Conservation (phyloP, 75 land plant species). For the Picea glauca region DNA sequence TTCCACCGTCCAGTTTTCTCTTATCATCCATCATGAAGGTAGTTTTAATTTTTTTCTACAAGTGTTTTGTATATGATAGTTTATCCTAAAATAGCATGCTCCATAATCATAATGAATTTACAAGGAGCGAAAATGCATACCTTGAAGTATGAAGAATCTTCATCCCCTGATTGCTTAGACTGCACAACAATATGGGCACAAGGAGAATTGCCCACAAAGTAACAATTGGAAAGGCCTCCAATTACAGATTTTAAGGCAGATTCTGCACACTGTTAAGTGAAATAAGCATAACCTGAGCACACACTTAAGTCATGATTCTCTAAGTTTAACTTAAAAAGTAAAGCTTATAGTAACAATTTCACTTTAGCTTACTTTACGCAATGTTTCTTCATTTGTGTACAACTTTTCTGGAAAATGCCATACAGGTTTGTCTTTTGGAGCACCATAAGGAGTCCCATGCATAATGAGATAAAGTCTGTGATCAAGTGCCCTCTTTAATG, state of each 20-base stretch:
- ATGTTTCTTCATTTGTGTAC: conserved; percentile 73
- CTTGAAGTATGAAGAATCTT: conserved; percentile 33
- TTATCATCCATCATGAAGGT: no score
- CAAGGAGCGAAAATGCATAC: conserved; percentile 25
- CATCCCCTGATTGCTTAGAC: conserved; percentile 22
- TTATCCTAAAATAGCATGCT: background rate
- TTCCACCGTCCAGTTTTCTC: no score
- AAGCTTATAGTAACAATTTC: background rate
- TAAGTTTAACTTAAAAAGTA: background rate
- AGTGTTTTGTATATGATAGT: background rate
- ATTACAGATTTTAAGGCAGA: conserved; percentile 68
- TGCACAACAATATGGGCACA: conserved; percentile 65
- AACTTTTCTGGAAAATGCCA: conserved; percentile 99
- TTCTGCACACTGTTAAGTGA: conserved; percentile 84
- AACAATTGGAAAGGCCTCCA: conserved; percentile 62
- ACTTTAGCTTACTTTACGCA: conserved; percentile 57
- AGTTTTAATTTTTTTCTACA: no score
- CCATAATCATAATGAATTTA: background rate
- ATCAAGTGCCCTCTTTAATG: conserved; percentile 87
- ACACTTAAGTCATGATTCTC: background rate
- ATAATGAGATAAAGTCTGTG: conserved; percentile 87
- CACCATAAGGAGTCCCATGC: conserved; percentile 60
- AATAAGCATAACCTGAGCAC: background rate
- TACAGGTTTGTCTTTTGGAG: conserved; percentile 52
- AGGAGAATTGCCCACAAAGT: conserved; percentile 98